Conservation (phyloP, 2,329 filamentous ascomycete genomes). For the Emmonsia crescens region DNA sequence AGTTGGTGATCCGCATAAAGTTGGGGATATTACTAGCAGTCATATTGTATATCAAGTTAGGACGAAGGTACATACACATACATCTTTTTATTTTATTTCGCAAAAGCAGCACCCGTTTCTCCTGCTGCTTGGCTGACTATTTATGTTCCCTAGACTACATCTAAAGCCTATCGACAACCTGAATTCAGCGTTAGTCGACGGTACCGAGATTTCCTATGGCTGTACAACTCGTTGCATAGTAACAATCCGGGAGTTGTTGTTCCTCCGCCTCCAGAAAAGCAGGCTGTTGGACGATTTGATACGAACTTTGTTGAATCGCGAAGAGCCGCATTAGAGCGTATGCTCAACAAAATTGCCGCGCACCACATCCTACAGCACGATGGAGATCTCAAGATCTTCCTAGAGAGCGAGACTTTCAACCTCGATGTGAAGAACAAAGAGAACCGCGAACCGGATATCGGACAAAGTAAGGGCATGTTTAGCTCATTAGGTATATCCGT, state of each 20-base stretch:
- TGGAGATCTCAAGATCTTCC: constrained; percentile 84
- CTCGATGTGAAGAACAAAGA: constrained; percentile 97
- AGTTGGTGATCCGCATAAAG: constrained; percentile 95
- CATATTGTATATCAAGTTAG: constrained; percentile 96
- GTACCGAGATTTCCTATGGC: constrained; percentile 95
- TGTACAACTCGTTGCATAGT: constrained; percentile 86
- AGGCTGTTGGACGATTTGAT: constrained; percentile 92
- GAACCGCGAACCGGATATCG: constrained; percentile 71
- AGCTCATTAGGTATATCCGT: constrained; percentile 72
- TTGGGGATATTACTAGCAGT: constrained; percentile 89
- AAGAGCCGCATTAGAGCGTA: constrained; percentile 83
- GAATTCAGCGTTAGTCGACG: constrained; percentile 90
- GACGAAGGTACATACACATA: constrained; percentile 58
- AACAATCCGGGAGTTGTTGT: constrained; percentile 95
- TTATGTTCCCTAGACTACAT: constrained; percentile 57
- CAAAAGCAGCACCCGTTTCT: background rate
- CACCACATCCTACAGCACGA: constrained; percentile 90
- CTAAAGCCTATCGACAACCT: constrained; percentile 84
- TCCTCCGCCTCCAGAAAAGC: constrained; percentile 92
- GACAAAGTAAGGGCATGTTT: constrained; percentile 88
- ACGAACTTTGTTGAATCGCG: constrained; percentile 92
- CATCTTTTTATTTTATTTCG: background rate
- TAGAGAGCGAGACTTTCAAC: constrained; percentile 93
- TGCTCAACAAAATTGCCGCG: constrained; percentile 90
- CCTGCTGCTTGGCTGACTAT: background rate